Conservation (phyloP, 2,329 filamentous ascomycete genomes). For the Elsinoe necatrix region DNA sequence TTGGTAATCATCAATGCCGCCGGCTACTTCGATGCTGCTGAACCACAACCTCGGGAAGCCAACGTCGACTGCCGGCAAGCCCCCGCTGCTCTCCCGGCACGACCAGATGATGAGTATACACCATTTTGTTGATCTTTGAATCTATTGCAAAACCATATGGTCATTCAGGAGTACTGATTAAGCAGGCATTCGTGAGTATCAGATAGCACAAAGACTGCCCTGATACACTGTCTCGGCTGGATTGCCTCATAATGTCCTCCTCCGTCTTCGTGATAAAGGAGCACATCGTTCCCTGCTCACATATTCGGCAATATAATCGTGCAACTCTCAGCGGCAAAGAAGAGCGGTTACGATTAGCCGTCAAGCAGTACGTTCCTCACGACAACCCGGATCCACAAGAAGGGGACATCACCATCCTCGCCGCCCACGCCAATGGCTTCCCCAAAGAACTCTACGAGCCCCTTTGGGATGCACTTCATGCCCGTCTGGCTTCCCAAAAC, state of each 20-base stretch:
- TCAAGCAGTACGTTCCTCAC: slow-evolving; percentile 82
- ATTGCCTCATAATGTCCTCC: slow-evolving; percentile 29
- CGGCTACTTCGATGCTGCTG: too few relatives aligned
- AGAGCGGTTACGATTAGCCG: slow-evolving; percentile 60
- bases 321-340: slow-evolving; percentile 66
- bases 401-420: slow-evolving; percentile 78
- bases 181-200: too few relatives aligned
- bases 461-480: slow-evolving; percentile 74
- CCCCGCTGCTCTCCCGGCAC: too few relatives aligned
- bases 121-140: background rate
- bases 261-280: slow-evolving; percentile 58
- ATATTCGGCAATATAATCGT: slow-evolving; percentile 73
- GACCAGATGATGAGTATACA: background rate
- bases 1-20: too few relatives aligned
- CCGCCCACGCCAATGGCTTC: slow-evolving; percentile 83
- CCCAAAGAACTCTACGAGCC: slow-evolving; percentile 93
- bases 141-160: too few relatives aligned
- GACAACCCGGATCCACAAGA: slow-evolving; percentile 55
- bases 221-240: background rate
- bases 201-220: background rate
- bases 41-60: slow-evolving; percentile 2
- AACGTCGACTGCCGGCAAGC: slow-evolving; percentile 2
- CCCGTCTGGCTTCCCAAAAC: slow-evolving; percentile 47
- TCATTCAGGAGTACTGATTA: too few relatives aligned
- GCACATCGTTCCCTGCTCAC: slow-evolving; percentile 63